A percentile compares a stretch with the other conserved stretches of the same genome.
These are phyloP conservation scores for Acanthamoeba lenticulata DNA, from an alignment of 208 protist species.

Conservation along the genomic window DNA sequence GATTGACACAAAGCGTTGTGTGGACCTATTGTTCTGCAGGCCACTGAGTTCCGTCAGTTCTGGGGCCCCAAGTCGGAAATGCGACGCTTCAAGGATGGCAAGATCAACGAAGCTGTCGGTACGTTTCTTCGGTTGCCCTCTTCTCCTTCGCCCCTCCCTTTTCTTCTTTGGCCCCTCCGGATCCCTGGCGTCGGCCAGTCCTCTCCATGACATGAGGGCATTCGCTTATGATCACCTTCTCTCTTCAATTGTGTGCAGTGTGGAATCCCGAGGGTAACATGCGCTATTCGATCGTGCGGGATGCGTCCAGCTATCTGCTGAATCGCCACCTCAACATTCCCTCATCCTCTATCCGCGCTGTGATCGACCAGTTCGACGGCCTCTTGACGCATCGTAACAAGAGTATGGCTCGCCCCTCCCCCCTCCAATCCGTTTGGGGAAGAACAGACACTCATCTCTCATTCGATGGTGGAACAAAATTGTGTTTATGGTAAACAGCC, in stretches of 20 bases:
- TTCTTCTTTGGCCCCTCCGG: background rate
- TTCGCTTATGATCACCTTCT: too few relatives aligned
- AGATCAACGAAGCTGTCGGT: conserved; percentile 57
- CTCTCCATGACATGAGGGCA: too few relatives aligned
- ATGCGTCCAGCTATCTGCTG: background rate
- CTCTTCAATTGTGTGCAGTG: too few relatives aligned
- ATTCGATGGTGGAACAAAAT: background rate
- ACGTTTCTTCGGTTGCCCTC: background rate
- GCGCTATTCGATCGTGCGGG: background rate
- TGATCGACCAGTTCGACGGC: conserved; percentile 13
- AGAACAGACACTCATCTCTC: too few relatives aligned
- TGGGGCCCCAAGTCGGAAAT: conserved; percentile 60
- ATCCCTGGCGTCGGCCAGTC: too few relatives aligned
- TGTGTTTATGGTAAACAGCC: background rate
- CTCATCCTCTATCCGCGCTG: background rate
- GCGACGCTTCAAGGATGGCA: conserved; percentile 57
- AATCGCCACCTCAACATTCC: conserved; percentile 30
- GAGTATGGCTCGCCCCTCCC: background rate
- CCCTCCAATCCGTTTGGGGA: background rate
- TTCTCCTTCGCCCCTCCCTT: background rate
- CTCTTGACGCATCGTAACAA: background rate
- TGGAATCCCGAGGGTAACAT: background rate
- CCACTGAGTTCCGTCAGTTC: conserved; percentile 61
- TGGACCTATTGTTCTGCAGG: background rate
- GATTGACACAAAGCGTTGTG: background rate